Evolutionary conservation across 1,139 yeast genomes (phyloP).

Genomic region (Diutina neorugosa): DNA sequence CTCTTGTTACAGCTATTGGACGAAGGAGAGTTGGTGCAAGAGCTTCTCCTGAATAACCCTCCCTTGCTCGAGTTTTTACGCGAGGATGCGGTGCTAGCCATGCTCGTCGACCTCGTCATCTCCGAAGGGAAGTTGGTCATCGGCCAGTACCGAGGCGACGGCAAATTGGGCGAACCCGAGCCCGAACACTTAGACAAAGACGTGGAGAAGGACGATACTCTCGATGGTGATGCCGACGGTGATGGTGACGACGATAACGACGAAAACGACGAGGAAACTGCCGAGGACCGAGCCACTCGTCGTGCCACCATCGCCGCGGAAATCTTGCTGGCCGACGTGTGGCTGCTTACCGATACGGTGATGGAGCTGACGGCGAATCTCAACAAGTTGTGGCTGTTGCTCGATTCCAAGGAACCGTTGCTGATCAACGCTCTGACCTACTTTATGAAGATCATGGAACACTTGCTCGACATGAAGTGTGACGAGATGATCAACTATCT

Average conservation of each 20-base stretch:
- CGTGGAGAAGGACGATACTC: conserved; percentile 4
- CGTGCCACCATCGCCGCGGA: conserved; percentile 87
- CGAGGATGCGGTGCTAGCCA: conserved; percentile 54
- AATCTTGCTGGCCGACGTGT: conserved; percentile 80
- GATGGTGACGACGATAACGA: conserved; percentile 12
- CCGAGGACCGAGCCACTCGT: conserved; percentile 46
- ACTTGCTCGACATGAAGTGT: conserved; percentile 80
- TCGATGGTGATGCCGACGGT: conserved; percentile 8
- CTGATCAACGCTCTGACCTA: conserved; percentile 73
- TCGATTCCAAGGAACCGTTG: conserved; percentile 46
- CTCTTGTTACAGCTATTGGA: conserved; percentile 57
- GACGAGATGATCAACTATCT: conserved; percentile 64
- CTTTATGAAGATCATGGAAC: conserved; percentile 92
- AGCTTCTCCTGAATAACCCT: conserved; percentile 71
- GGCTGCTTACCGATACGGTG: conserved; percentile 88
- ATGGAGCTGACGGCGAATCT: conserved; percentile 63
- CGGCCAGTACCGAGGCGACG: neutral
- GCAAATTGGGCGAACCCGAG: neutral
- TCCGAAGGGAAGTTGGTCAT: conserved; percentile 21
- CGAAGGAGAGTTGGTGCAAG: conserved; percentile 79
- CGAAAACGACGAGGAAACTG: conserved; percentile 22
- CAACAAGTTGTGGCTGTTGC: conserved; percentile 64
- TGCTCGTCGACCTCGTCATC: conserved; percentile 58
- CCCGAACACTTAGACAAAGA: neutral
- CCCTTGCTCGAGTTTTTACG: conserved; percentile 71